Percentiles rank a stretch among this genome's conserved stretches.
phyloP scores from a whole-genome alignment of 208 protist species.

The Acanthamoeba triangularis region DNA sequence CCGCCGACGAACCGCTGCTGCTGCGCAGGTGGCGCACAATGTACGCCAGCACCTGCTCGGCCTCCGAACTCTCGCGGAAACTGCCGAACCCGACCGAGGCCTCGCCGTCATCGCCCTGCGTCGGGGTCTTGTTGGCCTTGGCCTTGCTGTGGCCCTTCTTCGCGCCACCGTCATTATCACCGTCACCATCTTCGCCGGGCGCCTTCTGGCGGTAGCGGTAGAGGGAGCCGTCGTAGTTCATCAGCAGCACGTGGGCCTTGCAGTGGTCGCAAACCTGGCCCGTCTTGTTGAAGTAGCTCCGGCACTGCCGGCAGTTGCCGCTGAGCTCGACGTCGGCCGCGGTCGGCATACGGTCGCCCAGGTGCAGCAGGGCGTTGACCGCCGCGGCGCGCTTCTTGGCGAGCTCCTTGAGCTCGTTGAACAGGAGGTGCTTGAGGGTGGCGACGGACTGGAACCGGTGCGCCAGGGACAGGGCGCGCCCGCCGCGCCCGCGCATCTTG shows the following conservation, averaged over 20 bases:
- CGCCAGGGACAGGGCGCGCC: background rate
- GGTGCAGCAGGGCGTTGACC: background rate
- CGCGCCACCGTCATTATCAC: background rate
- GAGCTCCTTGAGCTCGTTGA: background rate
- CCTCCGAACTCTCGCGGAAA: conserved; percentile 74
- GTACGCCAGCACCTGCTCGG: conserved; percentile 71
- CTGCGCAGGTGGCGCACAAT: conserved; percentile 8
- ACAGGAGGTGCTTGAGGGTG: background rate
- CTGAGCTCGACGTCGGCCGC: conserved; percentile 43
- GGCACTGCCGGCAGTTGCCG: conserved; percentile 54
- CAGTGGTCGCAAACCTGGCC: conserved; percentile 68
- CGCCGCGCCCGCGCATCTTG: background rate
- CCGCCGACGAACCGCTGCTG: too few relatives aligned
- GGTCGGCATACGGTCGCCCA: background rate
- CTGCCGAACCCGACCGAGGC: background rate
- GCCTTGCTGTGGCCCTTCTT: too few relatives aligned
- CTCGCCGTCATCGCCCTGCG: background rate
- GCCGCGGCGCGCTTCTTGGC: background rate
- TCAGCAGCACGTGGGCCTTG: conserved; percentile 49
- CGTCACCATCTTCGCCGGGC: background rate
- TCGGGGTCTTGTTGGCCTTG: background rate
- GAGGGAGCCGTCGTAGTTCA: conserved; percentile 23
- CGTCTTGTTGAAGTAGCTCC: conserved; percentile 18
- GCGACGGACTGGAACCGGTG: conserved; percentile 31
- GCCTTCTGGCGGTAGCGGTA: conserved; percentile 60